Base-by-base conservation (phyloP, 768 basidiomycete species). In the Stropharia rugosoannulata region DNA sequence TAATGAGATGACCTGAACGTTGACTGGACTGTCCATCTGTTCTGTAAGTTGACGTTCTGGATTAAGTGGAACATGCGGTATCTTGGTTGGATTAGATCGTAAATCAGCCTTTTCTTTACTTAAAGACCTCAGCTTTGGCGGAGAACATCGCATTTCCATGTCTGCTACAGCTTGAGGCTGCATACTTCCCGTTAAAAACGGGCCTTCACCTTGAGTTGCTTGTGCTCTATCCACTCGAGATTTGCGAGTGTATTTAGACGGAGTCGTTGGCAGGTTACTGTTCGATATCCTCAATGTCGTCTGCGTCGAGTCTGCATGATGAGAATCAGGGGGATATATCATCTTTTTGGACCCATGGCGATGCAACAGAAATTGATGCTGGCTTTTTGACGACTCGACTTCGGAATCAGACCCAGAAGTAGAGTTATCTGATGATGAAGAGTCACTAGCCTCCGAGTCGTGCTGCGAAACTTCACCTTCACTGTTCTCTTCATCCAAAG, bases 51-150 rank as follows among this genome's bases (percentile, higher is more conserved):
- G 47, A 42, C 44, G 29, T 39, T 57, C 54, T 35, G 54, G 56
- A 39, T 41, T 36, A 5, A 32, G 49, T 5, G 36, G 18, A 22
- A 55, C 25, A 12, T 64, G 65, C 13, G 59, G 51, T 22, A 66
- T 54, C 32, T 64, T 64, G 19, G 70, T 54, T 29, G 63, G 66
- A 4, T 69, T 71, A 18, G 70, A 74, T 43, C 60, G 66, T 48
- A 68, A 70, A 11, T 51, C 22, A 16, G 27, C 29, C 25, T 54
- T 59, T 37, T 59, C 61, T 12, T 56, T 49, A 35, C 56, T 60
- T 16, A 59, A 32, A 9, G 47, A 5, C 27, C 36, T 50, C 16
- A 36, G 22, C 3, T 49, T 49, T 12, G 37, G 40, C 45, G 54
- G 12, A n/a, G 40, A 13, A 16, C 40, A 8, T n/a, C 16, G 5